These are phyloP conservation scores for Apiosordaria backusii DNA, from an alignment of 495 filamentous ascomycete genomes.

Conservation along the genomic window DNA sequence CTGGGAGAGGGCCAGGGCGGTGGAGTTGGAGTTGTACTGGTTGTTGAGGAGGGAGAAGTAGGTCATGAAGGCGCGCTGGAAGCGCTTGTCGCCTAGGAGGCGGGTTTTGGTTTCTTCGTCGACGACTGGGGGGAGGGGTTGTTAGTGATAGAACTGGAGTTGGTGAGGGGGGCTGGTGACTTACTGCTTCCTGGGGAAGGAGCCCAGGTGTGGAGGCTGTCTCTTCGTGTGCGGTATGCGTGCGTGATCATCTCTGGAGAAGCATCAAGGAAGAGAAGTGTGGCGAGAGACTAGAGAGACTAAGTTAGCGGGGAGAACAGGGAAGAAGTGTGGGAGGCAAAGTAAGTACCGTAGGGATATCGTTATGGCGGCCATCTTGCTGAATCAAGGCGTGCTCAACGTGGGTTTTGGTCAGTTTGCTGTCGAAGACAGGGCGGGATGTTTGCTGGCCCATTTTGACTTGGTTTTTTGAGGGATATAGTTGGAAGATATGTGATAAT, in stretches of 20 bases:
- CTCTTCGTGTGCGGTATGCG: conserved; percentile 21
- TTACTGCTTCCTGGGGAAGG: conserved; percentile 21
- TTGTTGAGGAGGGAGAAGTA: conserved; percentile 34
- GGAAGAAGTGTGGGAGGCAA: not conserved
- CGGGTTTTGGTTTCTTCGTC: not conserved
- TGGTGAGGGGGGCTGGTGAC: not conserved
- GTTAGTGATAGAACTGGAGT: not conserved
- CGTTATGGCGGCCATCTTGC: conserved; percentile 24
- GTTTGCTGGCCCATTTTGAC: conserved; percentile 21
- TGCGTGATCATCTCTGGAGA: conserved; percentile 19
- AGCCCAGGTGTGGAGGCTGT: conserved; percentile 19
- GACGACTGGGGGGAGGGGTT: not conserved
- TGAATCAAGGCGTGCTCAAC: conserved; percentile 30
- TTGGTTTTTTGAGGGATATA: not conserved
- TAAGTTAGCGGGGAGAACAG: conserved; percentile 3
- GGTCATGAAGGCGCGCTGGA: conserved; percentile 32
- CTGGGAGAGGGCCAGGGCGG: conserved; percentile 23
- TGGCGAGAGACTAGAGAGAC: conserved; percentile 22
- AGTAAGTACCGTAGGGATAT: conserved; percentile 23
- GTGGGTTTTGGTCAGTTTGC: conserved; percentile 30
- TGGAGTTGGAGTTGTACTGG: conserved; percentile 21
- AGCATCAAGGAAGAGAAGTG: conserved; percentile 22
- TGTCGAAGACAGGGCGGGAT: conserved; percentile 25
- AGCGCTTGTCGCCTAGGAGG: conserved; percentile 11
- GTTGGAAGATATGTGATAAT: not conserved